Conservation (phyloP, 805 yeast genomes). For the Candida lessepsii region DNA sequence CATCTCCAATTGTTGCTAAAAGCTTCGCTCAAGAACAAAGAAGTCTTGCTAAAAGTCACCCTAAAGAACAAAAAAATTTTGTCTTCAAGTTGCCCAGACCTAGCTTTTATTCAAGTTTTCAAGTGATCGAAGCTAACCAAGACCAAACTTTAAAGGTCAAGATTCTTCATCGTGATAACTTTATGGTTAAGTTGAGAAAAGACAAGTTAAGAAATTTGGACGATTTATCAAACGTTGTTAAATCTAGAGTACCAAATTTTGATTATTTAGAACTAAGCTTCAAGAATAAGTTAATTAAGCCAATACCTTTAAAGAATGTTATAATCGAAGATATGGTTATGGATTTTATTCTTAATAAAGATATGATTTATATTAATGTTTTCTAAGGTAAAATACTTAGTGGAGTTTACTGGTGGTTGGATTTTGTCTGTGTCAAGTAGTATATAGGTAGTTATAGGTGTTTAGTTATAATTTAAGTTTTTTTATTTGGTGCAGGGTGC, state of each 20-base stretch:
- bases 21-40: neutral
- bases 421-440: too few species aligned
- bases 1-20: conserved; percentile 6
- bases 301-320: conserved; percentile 10
- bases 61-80: neutral
- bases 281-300: conserved; percentile 10
- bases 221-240: conserved; percentile 12
- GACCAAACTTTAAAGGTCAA: conserved; percentile 8
- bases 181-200: conserved; percentile 12
- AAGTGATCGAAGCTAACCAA: conserved; percentile 2
- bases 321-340: conserved; percentile 12
- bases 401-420: neutral
- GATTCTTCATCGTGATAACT: conserved; percentile 6
- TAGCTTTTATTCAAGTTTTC: conserved; percentile 7
- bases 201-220: conserved; percentile 11
- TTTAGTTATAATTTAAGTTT: too few species aligned
- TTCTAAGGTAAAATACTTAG: neutral
- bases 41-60: neutral
- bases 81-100: conserved; percentile 6
- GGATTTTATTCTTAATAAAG: conserved; percentile 16
- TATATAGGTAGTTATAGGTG: too few species aligned
- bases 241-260: conserved; percentile 8
- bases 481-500: too few species aligned
- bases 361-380: conserved; percentile 11
- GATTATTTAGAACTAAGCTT: conserved; percentile 9